Evolutionary conservation across 306 rosid genomes (phyloP), one percentile per base, ranked within the genome.

Genomic region (Ceratonia siliqua): DNA sequence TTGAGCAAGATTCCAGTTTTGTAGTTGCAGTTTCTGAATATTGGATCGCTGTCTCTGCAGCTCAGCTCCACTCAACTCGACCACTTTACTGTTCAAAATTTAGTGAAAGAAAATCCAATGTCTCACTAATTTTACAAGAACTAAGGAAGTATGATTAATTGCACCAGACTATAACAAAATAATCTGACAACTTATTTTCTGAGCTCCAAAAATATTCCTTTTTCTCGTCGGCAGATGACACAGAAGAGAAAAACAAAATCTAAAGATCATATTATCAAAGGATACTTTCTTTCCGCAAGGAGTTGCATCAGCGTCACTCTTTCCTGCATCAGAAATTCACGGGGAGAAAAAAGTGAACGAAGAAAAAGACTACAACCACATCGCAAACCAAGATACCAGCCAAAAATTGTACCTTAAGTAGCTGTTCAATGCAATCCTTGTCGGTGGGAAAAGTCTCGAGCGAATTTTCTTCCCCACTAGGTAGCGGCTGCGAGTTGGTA

Each of bases 1-100:
- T 76, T 87, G 92, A 75, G 90, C 87, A 75, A 89, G 92, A 68
- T 83, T 82, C 95, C 84, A 79, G 73, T 89, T 89, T 57, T 87
- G 95, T 15, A 85, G 80, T 81, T 89, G 91, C 82, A 89, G 76
- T 65, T 89, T 89, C 86, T 87, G 90, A 82, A 83, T 36, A 43
- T 68, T 77, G 45, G 50, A 78, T 39, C 88, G 76, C 67, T 81
- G 77, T 55, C 80, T 83, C 58, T 84, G 88, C 78, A 87, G 17
- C 86, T 89, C 92, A 12, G 83, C 85, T 69, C 87, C 90, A 69
- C 73, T 78, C 73, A 78, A 49, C 43, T 89, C 92, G 39, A 87
- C 80, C 2, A 83, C 70, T 68, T 85, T 82, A 77, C 95, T 89
- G 58, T 61, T 64, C 43, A n/a, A 59, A 75, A 53, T 11, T 17